Evolutionary conservation across 2,329 filamentous ascomycete genomes (phyloP), one percentile per base, ranked within the genome.

Genomic region (Penicillium sp.): DNA sequence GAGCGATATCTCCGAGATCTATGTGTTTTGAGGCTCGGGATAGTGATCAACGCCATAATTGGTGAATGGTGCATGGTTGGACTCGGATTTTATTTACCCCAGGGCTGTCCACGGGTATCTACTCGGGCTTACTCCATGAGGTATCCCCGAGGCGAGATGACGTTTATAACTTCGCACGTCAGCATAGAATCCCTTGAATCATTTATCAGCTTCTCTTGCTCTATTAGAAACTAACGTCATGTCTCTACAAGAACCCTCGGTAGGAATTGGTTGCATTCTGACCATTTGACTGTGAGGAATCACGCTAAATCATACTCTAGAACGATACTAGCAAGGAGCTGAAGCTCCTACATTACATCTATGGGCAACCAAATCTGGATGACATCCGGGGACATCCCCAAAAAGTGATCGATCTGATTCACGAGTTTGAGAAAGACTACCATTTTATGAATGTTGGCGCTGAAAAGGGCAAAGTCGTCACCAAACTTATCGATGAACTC

Each of bases 401-500:
- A 16, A 80, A 80, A 53, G 82, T 93, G 1, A 77, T 92, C 0
- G 77, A 79, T 27, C 83, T 83, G 29, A 91, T 93, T 68, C 88
- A 93, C 65, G 82, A 88, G 50, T 93, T 81, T 70, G 83, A 77
- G 13, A 74, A 82, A 41, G 79, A 83, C 58, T 88, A 86, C 68
- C 89, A 87, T 59, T 80, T 93, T 49, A 93, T 93, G 86, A 93
- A 91, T 60, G 84, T 94, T 2, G 89, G 90, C 39, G 80, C 86
- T 61, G 79, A 85, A 65, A 94, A 94, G 73, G 89, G 88, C 45
- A 80, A 79, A 58, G 86, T 91, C 50, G 83, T 93, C 2, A 81
- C 81, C 9, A 80, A 88, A 31, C 71, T 92, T 38, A 91, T 94
- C 56, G 77, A 77, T 21, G 77, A 88, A 59, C 75, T 80, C 46